Percentiles rank a stretch among this genome's conserved stretches.
These are phyloP conservation scores for Moniliophthora roreri DNA, from an alignment of 1,284 basidiomycete species.

Conservation along the genomic window DNA sequence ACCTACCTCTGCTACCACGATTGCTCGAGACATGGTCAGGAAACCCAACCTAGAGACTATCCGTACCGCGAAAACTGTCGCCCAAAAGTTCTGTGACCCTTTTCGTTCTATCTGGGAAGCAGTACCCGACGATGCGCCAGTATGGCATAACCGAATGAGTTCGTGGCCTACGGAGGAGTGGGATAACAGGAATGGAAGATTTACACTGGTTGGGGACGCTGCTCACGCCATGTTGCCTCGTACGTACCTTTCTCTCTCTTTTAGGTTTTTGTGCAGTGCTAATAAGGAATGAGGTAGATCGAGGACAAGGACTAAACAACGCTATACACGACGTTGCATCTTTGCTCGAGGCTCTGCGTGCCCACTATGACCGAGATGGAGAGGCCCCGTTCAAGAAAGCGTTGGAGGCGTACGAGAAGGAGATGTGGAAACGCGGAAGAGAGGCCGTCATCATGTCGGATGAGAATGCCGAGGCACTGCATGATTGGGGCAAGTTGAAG, in stretches of 20 bases:
- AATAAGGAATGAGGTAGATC: neutral
- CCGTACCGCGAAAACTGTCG: neutral
- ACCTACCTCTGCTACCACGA: neutral
- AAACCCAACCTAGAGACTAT: neutral
- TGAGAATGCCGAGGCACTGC: neutral
- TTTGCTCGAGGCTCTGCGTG: conserved; percentile 1
- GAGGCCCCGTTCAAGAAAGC: neutral
- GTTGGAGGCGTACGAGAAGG: neutral
- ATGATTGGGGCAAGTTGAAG: conserved; percentile 1
- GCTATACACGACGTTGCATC: conserved; percentile 2
- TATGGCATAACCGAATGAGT: conserved; percentile 4
- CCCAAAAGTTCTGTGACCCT: neutral
- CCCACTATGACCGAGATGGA: neutral
- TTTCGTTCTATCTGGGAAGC: neutral
- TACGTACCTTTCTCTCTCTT: neutral
- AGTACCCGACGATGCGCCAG: conserved; percentile 4
- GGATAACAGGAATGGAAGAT: conserved; percentile 5
- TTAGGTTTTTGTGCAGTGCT: too few species aligned
- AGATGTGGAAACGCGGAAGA: conserved; percentile 2
- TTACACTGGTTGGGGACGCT: conserved; percentile 4
- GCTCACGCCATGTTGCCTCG: conserved; percentile 9
- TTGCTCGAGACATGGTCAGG: neutral
- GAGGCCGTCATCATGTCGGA: neutral
- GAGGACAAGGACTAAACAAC: conserved; percentile 9
- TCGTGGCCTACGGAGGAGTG: conserved; percentile 4